Base-by-base conservation (phyloP, 2,329 filamentous ascomycete species). In the Fusarium sp. region DNA sequence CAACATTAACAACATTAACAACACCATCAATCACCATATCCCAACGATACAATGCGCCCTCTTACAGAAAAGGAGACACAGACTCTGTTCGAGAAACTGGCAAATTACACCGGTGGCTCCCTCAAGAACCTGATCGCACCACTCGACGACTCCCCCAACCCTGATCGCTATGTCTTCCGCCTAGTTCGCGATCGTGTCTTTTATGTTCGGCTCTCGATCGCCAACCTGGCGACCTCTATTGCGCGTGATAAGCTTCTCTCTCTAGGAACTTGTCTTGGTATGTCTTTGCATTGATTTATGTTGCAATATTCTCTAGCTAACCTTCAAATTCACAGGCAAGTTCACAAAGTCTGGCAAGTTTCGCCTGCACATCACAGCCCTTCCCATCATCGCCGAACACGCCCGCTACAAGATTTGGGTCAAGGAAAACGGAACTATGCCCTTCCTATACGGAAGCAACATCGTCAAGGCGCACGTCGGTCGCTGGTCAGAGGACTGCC, bases 321-420 rank as follows among this genome's bases (percentile, higher is more conserved):
- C 54, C 53, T 22, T 39, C 31, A 28, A 35, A 48, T 35, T 55
- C 24, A 45, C 41, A 90, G 95, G 95, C 79, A 97, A 98, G 82
- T 97, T 98, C 85, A 98, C 95, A 70, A 98, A 98, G 87, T 93
- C 95, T 9, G 94, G 95, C 72, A 98, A 98, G 83, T 98, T 99
- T 86, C 88, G 95, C 59, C 87, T 99, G 61, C 95, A 98, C 85
- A 93, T 98, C 80, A 98, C 95, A 4, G 93, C 88, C 24, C 87
- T 99, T 65, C 92, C 95, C 72, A 90, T 98, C 72, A 92, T 99
- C 74, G 93, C 95, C 64, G 92, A 94, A 74, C 94, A 98, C 82
- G 95, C 95, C 48, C 88, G 96, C 67, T 97, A 97, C 85, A 98
- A 98, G 90, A 91, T 98, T 77, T 98, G 95, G 95, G 92, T 99